Evolutionary conservation across 2,329 filamentous ascomycete genomes (phyloP).

Genomic region (Botrytis tulipae): DNA sequence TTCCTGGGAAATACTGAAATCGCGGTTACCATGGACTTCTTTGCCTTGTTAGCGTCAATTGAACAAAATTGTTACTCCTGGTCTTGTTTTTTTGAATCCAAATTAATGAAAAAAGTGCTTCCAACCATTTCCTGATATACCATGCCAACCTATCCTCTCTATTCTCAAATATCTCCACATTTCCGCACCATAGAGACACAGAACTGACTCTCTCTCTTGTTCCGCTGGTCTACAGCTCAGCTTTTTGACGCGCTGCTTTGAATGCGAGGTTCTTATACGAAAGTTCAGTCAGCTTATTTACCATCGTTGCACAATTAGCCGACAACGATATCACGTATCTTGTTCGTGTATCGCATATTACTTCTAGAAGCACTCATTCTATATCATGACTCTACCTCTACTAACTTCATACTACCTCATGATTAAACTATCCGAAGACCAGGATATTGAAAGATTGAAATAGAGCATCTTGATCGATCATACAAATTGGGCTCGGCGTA

Average conservation of each 20-base stretch:
- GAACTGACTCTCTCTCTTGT: not conserved
- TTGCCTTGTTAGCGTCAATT: not conserved
- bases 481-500: too few relatives aligned
- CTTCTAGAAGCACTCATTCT: not conserved
- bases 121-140: not conserved
- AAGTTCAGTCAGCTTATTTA: not conserved
- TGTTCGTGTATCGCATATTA: not conserved
- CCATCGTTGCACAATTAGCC: not conserved
- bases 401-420: not conserved
- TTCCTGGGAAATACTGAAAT: conserved; percentile 25
- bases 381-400: not conserved
- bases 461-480: too few relatives aligned
- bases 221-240: not conserved
- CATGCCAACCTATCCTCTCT: not conserved
- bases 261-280: not conserved
- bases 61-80: not conserved
- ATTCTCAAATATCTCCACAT: not conserved
- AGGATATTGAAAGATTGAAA: not conserved
- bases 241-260: not conserved
- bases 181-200: not conserved
- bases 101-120: not conserved
- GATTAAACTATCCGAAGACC: not conserved
- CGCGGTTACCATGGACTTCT: too few relatives aligned
- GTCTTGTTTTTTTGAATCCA: not conserved
- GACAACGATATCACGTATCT: not conserved